Percentiles rank a stretch among this genome's conserved stretches.
Conservation (phyloP, 2,329 filamentous ascomycete species). For the Cytospora leucostoma region DNA sequence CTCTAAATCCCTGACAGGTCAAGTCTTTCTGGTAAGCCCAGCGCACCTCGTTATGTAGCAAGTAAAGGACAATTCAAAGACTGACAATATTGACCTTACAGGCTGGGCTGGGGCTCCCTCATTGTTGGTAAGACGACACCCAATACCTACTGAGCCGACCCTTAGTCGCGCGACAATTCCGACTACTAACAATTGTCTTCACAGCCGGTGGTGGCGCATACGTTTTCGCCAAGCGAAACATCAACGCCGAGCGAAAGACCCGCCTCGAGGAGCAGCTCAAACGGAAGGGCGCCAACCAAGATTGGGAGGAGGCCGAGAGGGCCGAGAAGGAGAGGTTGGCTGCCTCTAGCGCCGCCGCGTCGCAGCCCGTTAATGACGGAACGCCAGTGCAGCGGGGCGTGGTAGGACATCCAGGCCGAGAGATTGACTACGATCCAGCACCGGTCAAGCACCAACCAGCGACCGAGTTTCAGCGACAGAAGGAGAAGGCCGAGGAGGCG, state of each 20-base stretch:
- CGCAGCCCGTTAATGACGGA: conserved; percentile 41
- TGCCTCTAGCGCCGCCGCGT: conserved; percentile 40
- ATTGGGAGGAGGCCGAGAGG: conserved; percentile 45
- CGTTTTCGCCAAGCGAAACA: conserved; percentile 91
- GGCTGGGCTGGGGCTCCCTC: conserved; percentile 89
- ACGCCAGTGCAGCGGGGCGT: conserved; percentile 60
- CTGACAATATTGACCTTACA: conserved; percentile 41
- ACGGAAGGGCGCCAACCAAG: conserved; percentile 52
- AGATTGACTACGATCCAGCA: conserved; percentile 76
- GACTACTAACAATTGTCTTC: conserved; percentile 26
- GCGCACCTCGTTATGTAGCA: neutral
- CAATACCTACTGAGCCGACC: neutral
- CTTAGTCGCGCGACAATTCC: neutral
- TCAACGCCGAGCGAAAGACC: conserved; percentile 83
- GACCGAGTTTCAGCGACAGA: conserved; percentile 65
- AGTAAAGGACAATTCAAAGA: neutral
- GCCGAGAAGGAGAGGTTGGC: conserved; percentile 38
- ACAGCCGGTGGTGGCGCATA: conserved; percentile 87
- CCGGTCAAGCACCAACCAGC: conserved; percentile 79
- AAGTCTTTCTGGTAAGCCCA: conserved; percentile 63
- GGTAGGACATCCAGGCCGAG: conserved; percentile 66
- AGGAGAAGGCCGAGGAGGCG: conserved; percentile 37
- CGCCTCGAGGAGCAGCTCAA: conserved; percentile 68
- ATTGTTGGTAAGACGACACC: conserved; percentile 66
- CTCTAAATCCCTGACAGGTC: conserved; percentile 44